Evolutionary conservation across 75 land plant genomes (phyloP).

Genomic region (Pinus albicaulis): DNA sequence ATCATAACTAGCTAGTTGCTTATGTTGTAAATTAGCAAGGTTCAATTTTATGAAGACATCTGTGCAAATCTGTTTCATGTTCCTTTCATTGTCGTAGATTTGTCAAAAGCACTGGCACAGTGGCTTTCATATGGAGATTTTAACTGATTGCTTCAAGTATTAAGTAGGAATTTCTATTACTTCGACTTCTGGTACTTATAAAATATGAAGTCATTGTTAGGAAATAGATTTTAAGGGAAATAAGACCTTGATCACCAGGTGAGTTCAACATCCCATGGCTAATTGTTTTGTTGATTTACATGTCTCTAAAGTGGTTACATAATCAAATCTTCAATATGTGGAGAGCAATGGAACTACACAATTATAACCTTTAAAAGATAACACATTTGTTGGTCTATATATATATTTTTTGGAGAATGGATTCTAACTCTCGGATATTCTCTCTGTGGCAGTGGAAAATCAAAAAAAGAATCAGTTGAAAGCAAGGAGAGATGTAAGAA

Average conservation of each 20-base stretch:
- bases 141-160: background rate
- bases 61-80: background rate
- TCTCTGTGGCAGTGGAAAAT: constrained; percentile 26
- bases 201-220: background rate
- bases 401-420: background rate
- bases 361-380: background rate
- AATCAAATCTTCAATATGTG: too few species aligned
- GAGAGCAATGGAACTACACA: background rate
- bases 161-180: background rate
- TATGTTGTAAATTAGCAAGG: too few species aligned
- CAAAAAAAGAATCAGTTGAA: constrained; percentile 31
- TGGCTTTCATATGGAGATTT: background rate
- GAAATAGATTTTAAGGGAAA: background rate
- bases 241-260: too few species aligned
- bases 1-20: too few species aligned
- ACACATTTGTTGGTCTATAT: background rate
- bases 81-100: background rate
- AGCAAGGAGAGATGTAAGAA: constrained; percentile 74
- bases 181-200: background rate
- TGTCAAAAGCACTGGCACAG: background rate
- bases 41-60: background rate
- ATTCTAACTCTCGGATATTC: background rate
- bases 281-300: too few species aligned
- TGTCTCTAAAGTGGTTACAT: too few species aligned
- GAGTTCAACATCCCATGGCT: too few species aligned